Conservation (phyloP, 768 basidiomycete species). For the Auriscalpium microsporum region DNA sequence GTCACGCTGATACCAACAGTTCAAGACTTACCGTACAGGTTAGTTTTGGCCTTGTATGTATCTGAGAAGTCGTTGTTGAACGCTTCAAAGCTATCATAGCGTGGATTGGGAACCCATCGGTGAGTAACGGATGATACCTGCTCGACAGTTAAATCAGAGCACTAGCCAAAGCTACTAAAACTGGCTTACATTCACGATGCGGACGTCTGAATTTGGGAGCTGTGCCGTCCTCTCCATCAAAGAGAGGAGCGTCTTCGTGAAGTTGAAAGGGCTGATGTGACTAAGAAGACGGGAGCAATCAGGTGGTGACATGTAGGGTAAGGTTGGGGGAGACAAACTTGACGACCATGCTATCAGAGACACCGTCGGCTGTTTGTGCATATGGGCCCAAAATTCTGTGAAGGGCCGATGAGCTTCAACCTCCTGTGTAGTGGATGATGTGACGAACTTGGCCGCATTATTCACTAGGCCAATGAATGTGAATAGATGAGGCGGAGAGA, state of each 20-base stretch:
- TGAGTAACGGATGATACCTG: constrained; percentile 15
- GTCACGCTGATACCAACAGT: constrained; percentile 1
- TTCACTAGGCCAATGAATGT: constrained; percentile 30
- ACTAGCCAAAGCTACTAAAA: neutral
- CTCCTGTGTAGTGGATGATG: neutral
- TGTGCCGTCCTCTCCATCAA: constrained; percentile 41
- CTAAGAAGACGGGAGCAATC: constrained; percentile 18
- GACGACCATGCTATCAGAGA: constrained; percentile 27
- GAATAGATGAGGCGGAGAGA: neutral
- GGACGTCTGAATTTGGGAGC: constrained; percentile 45
- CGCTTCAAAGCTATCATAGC: constrained; percentile 18
- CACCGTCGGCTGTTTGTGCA: constrained; percentile 7
- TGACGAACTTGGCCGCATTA: constrained; percentile 43
- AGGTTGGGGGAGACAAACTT: constrained; percentile 28
- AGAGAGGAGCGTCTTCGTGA: constrained; percentile 47
- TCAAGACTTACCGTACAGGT: constrained; percentile 12
- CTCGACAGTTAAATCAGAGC: too few relatives aligned
- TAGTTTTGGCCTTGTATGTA: constrained; percentile 9
- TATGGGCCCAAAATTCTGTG: constrained; percentile 10
- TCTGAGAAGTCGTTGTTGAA: constrained; percentile 19
- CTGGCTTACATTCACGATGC: constrained; percentile 46
- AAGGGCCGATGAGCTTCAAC: neutral
- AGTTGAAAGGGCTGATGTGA: constrained; percentile 46
- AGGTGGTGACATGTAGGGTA: neutral
- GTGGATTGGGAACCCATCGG: constrained; percentile 2